Percentiles rank a stretch among this genome's conserved stretches.
Evolutionary conservation across 2,329 filamentous ascomycete genomes (phyloP).

Genomic region (Falciphora oryzae): DNA sequence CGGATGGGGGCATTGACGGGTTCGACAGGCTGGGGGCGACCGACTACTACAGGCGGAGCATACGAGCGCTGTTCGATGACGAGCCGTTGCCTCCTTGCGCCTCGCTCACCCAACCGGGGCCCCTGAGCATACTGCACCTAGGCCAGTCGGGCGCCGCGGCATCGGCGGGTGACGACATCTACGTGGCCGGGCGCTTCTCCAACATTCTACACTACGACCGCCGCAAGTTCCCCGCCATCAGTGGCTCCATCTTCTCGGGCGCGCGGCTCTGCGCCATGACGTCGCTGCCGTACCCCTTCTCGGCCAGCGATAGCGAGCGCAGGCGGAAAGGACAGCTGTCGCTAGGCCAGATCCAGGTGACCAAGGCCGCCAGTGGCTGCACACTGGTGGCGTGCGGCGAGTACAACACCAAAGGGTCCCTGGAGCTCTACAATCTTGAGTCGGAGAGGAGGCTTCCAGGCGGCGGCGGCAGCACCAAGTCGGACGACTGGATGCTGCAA

Average conservation of each 20-base stretch:
- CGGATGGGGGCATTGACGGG: slow-evolving; percentile 30
- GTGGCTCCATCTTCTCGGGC: slow-evolving; percentile 76
- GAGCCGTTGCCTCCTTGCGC: slow-evolving; percentile 56
- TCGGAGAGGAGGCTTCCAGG: not conserved
- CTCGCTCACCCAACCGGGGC: slow-evolving; percentile 71
- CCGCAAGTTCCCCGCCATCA: slow-evolving; percentile 73
- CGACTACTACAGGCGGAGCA: slow-evolving; percentile 24
- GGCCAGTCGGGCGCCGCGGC: slow-evolving; percentile 46
- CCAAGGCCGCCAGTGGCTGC: slow-evolving; percentile 46
- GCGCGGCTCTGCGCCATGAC: slow-evolving; percentile 70
- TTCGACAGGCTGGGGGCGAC: slow-evolving; percentile 21
- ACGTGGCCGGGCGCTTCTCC: slow-evolving; percentile 82
- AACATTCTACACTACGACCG: slow-evolving; percentile 86
- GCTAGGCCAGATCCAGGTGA: slow-evolving; percentile 43
- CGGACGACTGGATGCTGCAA: slow-evolving; percentile 44
- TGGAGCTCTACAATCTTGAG: slow-evolving; percentile 74
- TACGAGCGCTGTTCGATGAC: slow-evolving; percentile 41
- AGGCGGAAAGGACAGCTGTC: slow-evolving; percentile 50
- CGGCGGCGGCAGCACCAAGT: slow-evolving; percentile 12
- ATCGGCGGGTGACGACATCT: slow-evolving; percentile 70
- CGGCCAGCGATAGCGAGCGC: slow-evolving; percentile 55
- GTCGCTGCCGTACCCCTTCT: slow-evolving; percentile 62
- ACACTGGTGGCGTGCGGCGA: slow-evolving; percentile 80
- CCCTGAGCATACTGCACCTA: slow-evolving; percentile 76
- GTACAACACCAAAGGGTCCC: slow-evolving; percentile 84